Conservation (phyloP, 495 filamentous ascomycete species). For the Penicillium turbatum region DNA sequence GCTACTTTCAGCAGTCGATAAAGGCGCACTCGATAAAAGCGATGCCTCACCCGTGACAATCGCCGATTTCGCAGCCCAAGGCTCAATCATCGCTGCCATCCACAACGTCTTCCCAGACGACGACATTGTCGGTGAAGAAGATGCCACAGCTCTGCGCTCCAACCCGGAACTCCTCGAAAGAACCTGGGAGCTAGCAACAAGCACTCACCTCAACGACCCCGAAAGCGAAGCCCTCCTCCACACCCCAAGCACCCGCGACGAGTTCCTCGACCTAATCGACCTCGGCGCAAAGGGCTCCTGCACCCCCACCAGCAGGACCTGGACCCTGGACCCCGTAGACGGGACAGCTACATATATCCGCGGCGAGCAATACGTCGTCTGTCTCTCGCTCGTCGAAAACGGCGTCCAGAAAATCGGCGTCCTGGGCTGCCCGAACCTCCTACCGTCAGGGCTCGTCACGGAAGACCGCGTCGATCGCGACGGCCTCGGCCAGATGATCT, state of each 20-base stretch:
- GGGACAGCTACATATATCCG: constrained; percentile 63
- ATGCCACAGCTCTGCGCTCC: constrained; percentile 48
- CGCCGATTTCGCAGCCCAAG: constrained; percentile 66
- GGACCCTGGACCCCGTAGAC: constrained; percentile 71
- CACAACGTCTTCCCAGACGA: constrained; percentile 52
- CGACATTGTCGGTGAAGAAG: constrained; percentile 60
- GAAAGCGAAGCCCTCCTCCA: constrained; percentile 38
- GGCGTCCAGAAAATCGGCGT: constrained; percentile 48
- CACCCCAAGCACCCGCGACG: constrained; percentile 43
- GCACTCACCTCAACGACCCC: constrained; percentile 35
- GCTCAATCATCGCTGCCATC: constrained; percentile 55
- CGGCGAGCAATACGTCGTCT: constrained; percentile 62
- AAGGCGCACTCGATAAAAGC: constrained; percentile 50
- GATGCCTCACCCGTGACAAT: constrained; percentile 61
- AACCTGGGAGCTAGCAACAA: constrained; percentile 48
- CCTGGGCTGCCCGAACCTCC: constrained; percentile 55
- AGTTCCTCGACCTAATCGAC: constrained; percentile 61
- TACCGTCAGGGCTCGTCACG: constrained; percentile 28
- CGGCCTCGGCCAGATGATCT: constrained; percentile 53
- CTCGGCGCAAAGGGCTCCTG: constrained; percentile 48
- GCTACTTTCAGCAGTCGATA: constrained; percentile 44
- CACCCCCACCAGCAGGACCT: constrained; percentile 40
- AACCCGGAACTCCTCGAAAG: constrained; percentile 47
- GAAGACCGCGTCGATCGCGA: constrained; percentile 47
- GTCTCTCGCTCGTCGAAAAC: constrained; percentile 51